Evolutionary conservation across 2,329 filamentous ascomycete species (phyloP).

Genomic region (Neofusicoccum parvum): DNA sequence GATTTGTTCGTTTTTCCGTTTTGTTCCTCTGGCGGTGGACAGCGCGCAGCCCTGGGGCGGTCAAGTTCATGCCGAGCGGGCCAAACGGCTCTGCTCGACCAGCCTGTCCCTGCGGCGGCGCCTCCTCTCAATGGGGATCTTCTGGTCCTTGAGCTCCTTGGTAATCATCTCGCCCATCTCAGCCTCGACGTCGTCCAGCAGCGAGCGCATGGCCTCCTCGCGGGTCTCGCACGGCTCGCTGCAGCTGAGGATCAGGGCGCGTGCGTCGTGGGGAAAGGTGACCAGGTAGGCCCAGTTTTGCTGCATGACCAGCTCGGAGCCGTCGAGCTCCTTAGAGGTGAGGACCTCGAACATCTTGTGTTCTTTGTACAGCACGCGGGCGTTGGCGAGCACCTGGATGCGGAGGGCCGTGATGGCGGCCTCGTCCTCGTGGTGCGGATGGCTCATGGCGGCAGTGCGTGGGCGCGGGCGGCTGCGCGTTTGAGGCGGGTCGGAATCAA

Average conservation of each 20-base stretch:
- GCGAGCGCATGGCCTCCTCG: constrained; percentile 20
- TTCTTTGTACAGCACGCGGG: constrained; percentile 17
- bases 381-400: constrained; percentile 19
- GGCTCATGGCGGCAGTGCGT: not conserved
- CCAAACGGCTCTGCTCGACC: constrained; percentile 20
- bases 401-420: constrained; percentile 7
- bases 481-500: not conserved
- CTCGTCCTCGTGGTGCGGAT: not conserved
- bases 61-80: constrained; percentile 4
- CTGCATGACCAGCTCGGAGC: constrained; percentile 20
- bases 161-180: constrained; percentile 21
- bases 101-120: constrained; percentile 18
- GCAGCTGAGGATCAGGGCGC: constrained; percentile 19
- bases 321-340: constrained; percentile 20
- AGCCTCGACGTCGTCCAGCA: constrained; percentile 21
- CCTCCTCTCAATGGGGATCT: constrained; percentile 20
- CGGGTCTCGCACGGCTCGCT: constrained; percentile 18
- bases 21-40: not conserved
- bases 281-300: constrained; percentile 20
- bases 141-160: constrained; percentile 22
- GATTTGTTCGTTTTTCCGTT: constrained; percentile 7
- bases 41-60: not conserved
- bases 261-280: constrained; percentile 9
- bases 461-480: not conserved
- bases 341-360: constrained; percentile 21